A percentile compares a stretch with the other conserved stretches of the same genome.
phyloP scores from a whole-genome alignment of 2,329 filamentous ascomycete species.

The Emericellopsis cladophorae region DNA sequence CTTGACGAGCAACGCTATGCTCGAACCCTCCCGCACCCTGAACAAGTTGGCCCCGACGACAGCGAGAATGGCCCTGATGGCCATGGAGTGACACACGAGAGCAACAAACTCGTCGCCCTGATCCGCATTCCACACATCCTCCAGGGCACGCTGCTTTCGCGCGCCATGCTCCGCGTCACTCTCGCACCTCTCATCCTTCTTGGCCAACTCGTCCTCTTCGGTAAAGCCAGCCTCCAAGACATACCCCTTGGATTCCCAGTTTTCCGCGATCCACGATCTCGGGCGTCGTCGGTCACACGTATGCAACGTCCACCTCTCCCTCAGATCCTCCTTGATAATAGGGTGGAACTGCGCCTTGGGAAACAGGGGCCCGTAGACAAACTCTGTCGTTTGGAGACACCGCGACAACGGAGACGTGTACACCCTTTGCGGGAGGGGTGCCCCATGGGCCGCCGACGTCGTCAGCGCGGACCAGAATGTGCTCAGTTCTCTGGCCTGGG shows the following conservation, averaged over 20 bases:
- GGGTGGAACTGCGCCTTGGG: slow-evolving; percentile 27
- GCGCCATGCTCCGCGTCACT: slow-evolving; percentile 30
- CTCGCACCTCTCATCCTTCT: slow-evolving; percentile 27
- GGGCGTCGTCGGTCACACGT: slow-evolving; percentile 46
- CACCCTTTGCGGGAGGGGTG: slow-evolving; percentile 38
- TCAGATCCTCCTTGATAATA: slow-evolving; percentile 42
- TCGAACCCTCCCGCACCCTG: slow-evolving; percentile 33
- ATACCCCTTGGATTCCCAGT: slow-evolving; percentile 31
- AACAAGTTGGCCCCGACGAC: slow-evolving; percentile 30
- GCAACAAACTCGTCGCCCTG: slow-evolving; percentile 26
- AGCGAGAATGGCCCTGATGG: slow-evolving; percentile 26
- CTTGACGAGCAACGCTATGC: slow-evolving; percentile 43
- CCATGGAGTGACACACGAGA: slow-evolving; percentile 35
- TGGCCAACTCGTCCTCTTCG: slow-evolving; percentile 37
- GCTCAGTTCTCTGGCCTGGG: slow-evolving; percentile 38
- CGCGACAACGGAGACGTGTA: slow-evolving; percentile 47
- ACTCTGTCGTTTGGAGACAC: slow-evolving; percentile 41
- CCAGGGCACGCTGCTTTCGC: slow-evolving; percentile 26
- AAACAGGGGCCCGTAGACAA: slow-evolving; percentile 33
- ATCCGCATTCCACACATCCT: slow-evolving; percentile 30
- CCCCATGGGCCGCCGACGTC: slow-evolving; percentile 24
- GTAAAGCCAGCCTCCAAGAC: slow-evolving; percentile 38
- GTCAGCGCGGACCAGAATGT: slow-evolving; percentile 33
- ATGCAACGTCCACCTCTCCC: slow-evolving; percentile 47
- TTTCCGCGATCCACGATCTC: slow-evolving; percentile 30